Evolutionary conservation across 2,329 filamentous ascomycete genomes (phyloP), one percentile per base, ranked within the genome.

Genomic region (Pyrenophora teres): DNA sequence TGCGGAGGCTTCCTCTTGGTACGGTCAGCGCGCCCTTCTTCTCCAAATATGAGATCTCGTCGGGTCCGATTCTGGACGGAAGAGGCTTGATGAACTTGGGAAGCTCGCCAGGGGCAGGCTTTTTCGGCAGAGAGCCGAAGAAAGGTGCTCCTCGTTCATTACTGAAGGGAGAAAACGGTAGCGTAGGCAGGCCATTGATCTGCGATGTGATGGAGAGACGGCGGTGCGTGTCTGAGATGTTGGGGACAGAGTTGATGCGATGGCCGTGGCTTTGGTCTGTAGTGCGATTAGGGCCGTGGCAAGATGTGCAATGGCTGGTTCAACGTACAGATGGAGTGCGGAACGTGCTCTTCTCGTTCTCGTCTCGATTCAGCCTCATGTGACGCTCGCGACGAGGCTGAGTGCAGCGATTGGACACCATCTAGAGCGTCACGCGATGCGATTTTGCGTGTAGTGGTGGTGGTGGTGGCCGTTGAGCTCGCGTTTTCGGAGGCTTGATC

Each of bases 1-100:
- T 90, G 65, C 93, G 89, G 31, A 97, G 78, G 4, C 78, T 76
- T 3, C 81, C 74, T 35, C 83, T 80, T 2, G 93, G 93, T 35
- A 97, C 83, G 1, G 86, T 86, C 60, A 97, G 78, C 1, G 92
- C 92, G 4, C 92, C 92, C 78, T 96, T 97, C 69, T 86, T 83
- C 56, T 87, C 83, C 50, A 97, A 81, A 72, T 94, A 96, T 50
- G 86, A 82, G 54, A 96, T 83, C 76, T 97, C 92, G 62, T 96
- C 91, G 12, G 83, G 80, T 5, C 88, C 85, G 62, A 96, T 88
- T 67, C 87, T 88, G 37, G 83, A 75, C 0, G 92, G 91, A 6
- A 96, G 79, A 19, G 90, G 87, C 65, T 90, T 89, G 67, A 97
- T 86, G 68, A 91, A 97, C 50, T 86, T 72, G 6, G 84, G 83